Evolutionary conservation across 2,329 filamentous ascomycete species (phyloP).

Genomic region (Fusarium fujikuroi): DNA sequence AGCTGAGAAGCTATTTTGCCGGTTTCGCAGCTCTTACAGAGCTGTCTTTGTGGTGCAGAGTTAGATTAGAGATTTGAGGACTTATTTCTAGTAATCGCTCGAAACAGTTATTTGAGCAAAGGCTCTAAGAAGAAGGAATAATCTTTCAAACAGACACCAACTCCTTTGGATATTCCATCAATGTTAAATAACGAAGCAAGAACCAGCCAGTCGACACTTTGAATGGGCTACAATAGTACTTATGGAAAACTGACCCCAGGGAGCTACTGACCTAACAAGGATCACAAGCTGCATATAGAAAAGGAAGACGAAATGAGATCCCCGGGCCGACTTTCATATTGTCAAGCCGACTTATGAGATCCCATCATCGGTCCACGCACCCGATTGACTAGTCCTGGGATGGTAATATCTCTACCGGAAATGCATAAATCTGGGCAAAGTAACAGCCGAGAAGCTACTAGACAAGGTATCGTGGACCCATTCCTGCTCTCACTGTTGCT

Average conservation of each 20-base stretch:
- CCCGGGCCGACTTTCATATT: conserved; percentile 15
- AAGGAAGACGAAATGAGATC: background rate
- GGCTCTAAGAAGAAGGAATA: background rate
- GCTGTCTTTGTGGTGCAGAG: background rate
- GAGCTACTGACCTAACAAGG: background rate
- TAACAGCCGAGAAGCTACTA: conserved; percentile 25
- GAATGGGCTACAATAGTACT: background rate
- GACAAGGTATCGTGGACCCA: conserved; percentile 23
- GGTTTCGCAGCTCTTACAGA: conserved; percentile 51
- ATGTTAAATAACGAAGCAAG: too few species aligned
- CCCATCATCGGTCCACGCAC: conserved; percentile 18
- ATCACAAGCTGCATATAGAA: background rate
- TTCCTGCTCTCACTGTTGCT: conserved; percentile 15
- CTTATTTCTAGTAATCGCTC: background rate
- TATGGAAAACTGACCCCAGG: background rate
- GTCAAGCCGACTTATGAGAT: conserved; percentile 26
- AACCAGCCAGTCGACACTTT: background rate
- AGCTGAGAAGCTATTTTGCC: conserved; percentile 63
- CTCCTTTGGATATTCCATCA: background rate
- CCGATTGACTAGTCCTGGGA: conserved; percentile 32
- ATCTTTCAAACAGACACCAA: background rate
- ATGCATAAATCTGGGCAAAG: conserved; percentile 35
- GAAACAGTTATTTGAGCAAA: background rate
- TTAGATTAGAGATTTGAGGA: background rate
- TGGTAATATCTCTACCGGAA: conserved; percentile 31